These are phyloP conservation scores for Liriodendron chinense DNA, from an alignment of 164 flowering plant genomes.

Conservation along the genomic window DNA sequence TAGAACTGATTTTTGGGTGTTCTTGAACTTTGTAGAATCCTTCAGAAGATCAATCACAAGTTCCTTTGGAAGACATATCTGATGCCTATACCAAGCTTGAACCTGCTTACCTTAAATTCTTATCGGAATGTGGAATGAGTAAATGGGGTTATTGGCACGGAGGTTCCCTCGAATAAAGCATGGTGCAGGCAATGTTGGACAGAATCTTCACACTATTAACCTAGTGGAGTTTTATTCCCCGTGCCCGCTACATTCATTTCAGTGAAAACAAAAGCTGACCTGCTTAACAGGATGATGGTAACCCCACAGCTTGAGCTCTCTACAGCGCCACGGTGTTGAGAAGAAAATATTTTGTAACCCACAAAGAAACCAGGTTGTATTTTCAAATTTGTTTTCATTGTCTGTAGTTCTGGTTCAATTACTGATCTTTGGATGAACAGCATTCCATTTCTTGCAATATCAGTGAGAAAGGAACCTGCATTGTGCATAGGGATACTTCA, in stretches of 20 bases:
- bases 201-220: not conserved
- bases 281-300: not conserved
- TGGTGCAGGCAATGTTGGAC: not conserved
- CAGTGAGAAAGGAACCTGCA: too few species aligned
- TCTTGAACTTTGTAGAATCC: constrained; percentile 23
- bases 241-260: not conserved
- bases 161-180: constrained; percentile 24
- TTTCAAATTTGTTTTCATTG: too few species aligned
- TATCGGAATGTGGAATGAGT: constrained; percentile 56
- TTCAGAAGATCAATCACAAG: constrained; percentile 29
- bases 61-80: constrained; percentile 31
- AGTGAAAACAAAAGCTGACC: not conserved
- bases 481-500: too few species aligned
- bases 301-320: too few species aligned
- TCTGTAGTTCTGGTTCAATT: too few species aligned
- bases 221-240: not conserved
- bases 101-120: constrained; percentile 44
- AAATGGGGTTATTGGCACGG: constrained; percentile 44
- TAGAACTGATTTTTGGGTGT: not conserved
- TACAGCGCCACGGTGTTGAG: not conserved
- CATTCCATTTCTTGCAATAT: not conserved
- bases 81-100: constrained; percentile 38
- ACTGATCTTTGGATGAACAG: not conserved
- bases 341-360: not conserved
- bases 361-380: not conserved